Evolutionary conservation across 345 rosid species (phyloP).

Genomic region (Fremontodendron californicum): DNA sequence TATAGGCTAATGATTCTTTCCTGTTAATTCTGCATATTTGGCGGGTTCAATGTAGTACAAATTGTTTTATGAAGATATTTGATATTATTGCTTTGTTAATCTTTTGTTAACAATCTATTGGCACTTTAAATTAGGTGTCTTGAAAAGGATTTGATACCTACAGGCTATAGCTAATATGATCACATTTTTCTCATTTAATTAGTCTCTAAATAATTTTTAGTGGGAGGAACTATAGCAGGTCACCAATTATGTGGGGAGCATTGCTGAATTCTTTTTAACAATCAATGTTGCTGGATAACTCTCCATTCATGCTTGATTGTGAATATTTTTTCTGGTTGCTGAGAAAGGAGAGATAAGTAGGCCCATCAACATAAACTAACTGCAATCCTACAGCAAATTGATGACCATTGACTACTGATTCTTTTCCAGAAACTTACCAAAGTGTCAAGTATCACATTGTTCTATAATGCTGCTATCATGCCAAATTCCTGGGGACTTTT

Average conservation of each 20-base stretch:
- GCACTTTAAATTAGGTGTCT: not conserved
- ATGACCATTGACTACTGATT: not conserved
- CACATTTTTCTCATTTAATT: not conserved
- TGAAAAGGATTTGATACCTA: not conserved
- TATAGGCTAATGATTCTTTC: not conserved
- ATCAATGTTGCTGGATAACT: not conserved
- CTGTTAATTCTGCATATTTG: not conserved
- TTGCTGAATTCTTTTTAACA: not conserved
- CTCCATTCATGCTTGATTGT: not conserved
- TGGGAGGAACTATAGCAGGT: not conserved
- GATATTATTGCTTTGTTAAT: not conserved
- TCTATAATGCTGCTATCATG: not conserved
- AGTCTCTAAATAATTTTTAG: not conserved
- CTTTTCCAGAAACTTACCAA: not conserved
- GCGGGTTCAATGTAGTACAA: not conserved
- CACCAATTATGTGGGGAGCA: not conserved
- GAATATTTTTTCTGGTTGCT: not conserved
- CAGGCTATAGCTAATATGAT: not conserved
- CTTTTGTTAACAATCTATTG: not conserved
- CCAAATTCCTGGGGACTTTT: not conserved
- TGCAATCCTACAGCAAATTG: not conserved
- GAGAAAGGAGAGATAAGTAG: not conserved
- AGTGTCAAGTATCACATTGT: not conserved
- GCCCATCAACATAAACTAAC: not conserved
- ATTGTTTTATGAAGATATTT: not conserved